These are phyloP conservation scores for Sclerotinia sclerotiorum DNA, from an alignment of 2,329 filamentous ascomycete species.

Conservation along the genomic window DNA sequence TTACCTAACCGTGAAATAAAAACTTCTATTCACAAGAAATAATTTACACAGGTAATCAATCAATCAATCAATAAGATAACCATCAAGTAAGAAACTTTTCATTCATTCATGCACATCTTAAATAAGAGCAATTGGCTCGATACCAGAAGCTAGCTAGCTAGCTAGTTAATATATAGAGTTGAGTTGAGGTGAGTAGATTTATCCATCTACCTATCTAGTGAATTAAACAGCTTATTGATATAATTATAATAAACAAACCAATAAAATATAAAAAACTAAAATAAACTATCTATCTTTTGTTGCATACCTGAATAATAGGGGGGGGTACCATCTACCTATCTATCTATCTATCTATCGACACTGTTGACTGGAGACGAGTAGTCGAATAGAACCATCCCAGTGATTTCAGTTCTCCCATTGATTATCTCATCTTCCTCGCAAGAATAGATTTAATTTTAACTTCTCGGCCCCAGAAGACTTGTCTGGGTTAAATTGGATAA, in stretches of 20 bases:
- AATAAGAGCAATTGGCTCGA: not conserved
- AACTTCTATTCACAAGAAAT: no score
- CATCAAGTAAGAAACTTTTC: no score
- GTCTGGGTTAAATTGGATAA: not conserved
- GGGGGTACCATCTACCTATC: no score
- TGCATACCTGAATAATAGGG: not conserved
- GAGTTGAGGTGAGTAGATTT: no score
- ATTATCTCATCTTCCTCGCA: not conserved
- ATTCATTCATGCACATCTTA: no score
- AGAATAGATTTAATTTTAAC: no score
- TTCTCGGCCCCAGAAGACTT: not conserved
- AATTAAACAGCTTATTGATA: no score
- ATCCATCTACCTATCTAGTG: not conserved
- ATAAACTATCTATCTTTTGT: not conserved
- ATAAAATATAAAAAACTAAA: not conserved
- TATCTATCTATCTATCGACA: not conserved
- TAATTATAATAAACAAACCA: no score
- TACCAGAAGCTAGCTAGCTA: not conserved
- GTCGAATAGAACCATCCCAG: not conserved
- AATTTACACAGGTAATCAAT: no score
- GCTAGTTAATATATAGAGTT: no score
- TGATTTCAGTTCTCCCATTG: not conserved
- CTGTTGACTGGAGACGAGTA: not conserved
- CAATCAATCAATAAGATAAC: no score
- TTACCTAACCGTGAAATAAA: no score